Conservation (phyloP, 495 filamentous ascomycete species). For the Thermothielavioides terrestris region DNA sequence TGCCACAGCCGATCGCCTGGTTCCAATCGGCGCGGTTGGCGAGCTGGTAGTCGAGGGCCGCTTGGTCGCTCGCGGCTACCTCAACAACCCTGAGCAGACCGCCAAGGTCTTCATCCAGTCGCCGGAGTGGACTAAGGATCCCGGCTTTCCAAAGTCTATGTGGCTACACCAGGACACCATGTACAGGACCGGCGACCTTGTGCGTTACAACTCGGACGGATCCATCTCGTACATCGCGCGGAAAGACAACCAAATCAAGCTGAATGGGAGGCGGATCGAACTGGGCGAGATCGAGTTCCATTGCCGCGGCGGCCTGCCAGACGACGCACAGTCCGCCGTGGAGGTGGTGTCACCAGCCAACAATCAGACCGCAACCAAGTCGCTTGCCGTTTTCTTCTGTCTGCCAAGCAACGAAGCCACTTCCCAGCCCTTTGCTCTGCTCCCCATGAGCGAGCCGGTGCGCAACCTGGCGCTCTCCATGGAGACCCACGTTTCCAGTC, state of each 20-base stretch:
- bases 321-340: slow-evolving; percentile 7
- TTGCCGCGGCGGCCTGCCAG: slow-evolving; percentile 29
- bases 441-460: slow-evolving; percentile 8
- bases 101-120: slow-evolving; percentile 26
- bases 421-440: slow-evolving; percentile 2
- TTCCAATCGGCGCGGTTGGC: slow-evolving; percentile 39
- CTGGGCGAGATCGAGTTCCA: slow-evolving; percentile 43
- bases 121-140: slow-evolving; percentile 21
- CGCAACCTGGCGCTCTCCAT: slow-evolving; percentile 14
- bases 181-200: slow-evolving; percentile 49
- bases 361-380: slow-evolving; percentile 7
- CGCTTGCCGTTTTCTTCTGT: slow-evolving; percentile 15
- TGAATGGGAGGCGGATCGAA: slow-evolving; percentile 34
- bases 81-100: slow-evolving; percentile 32
- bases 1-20: slow-evolving; percentile 38
- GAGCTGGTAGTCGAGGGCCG: slow-evolving; percentile 41
- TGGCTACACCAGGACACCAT: slow-evolving; percentile 11
- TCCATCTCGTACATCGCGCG: slow-evolving; percentile 23
- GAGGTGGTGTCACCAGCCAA: slow-evolving; percentile 9
- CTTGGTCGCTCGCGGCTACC: slow-evolving; percentile 35
- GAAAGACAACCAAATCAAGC: slow-evolving; percentile 36
- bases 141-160: slow-evolving; percentile 28
- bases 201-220: slow-evolving; percentile 39
- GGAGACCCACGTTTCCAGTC: neutral
- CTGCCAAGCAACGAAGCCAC: neutral